A percentile compares a stretch with the other conserved stretches of the same genome.
These are phyloP conservation scores for Solanum chiquidenum DNA, from an alignment of 257 asterid genomes.

Conservation along the genomic window DNA sequence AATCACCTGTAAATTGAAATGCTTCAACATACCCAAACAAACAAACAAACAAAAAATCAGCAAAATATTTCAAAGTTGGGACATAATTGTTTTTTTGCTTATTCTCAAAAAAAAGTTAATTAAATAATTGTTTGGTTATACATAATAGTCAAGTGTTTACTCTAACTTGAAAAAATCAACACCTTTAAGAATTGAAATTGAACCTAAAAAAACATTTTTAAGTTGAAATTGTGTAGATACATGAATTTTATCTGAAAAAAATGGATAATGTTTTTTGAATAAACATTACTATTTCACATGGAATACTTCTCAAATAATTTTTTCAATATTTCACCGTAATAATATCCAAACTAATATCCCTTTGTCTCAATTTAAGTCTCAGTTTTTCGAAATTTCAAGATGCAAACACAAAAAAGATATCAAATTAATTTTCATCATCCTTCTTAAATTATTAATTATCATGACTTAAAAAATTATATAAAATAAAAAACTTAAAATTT, in stretches of 20 bases:
- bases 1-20: conserved; percentile 22
- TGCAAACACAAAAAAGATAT: neutral
- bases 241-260: neutral
- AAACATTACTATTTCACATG: neutral
- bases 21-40: conserved; percentile 6
- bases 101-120: neutral
- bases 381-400: neutral
- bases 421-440: no score
- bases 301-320: neutral
- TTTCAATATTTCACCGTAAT: neutral
- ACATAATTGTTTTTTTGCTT: neutral
- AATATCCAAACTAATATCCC: neutral
- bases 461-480: no score
- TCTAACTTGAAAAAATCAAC: neutral
- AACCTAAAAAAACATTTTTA: neutral
- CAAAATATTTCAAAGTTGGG: neutral
- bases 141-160: neutral
- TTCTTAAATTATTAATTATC: no score
- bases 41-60: neutral
- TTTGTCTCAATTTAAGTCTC: neutral
- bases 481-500: no score
- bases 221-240: neutral
- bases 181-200: neutral
- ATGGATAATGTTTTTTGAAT: neutral
- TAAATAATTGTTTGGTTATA: neutral